phyloP scores from a whole-genome alignment of 176 grass and related monocot species.

The Oryza longistaminata region DNA sequence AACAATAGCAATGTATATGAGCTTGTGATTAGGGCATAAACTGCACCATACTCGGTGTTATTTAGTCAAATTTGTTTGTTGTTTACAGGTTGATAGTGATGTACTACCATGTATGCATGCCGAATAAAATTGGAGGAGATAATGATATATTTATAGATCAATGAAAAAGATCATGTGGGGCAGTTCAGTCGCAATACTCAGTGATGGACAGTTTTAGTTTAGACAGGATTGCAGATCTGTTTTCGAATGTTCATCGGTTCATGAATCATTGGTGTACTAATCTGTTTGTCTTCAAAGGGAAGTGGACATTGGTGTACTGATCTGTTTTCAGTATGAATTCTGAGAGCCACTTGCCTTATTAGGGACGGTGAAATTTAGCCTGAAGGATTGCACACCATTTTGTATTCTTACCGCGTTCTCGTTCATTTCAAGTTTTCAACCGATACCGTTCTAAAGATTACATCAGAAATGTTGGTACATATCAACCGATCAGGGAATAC shows the following conservation, averaged over 20 bases:
- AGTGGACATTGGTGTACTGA: background rate
- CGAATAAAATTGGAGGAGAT: constrained; percentile 37
- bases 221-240: background rate
- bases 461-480: background rate
- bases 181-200: background rate
- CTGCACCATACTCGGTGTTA: constrained; percentile 23
- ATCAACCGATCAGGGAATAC: background rate
- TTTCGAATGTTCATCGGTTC: background rate
- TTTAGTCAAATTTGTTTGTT: constrained; percentile 10
- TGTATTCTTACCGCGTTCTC: background rate
- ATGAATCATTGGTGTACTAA: background rate
- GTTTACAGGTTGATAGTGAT: constrained; percentile 14
- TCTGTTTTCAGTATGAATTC: background rate
- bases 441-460: background rate
- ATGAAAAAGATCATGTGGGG: background rate
- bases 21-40: constrained; percentile 83
- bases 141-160: constrained; percentile 5
- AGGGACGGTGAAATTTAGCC: background rate
- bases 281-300: background rate
- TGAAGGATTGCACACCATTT: background rate
- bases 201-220: background rate
- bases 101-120: background rate
- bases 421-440: background rate
- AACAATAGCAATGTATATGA: constrained; percentile 83
- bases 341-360: background rate